Evolutionary conservation across 2,329 filamentous ascomycete genomes (phyloP).

Genomic region (Fusarium cicatricum): DNA sequence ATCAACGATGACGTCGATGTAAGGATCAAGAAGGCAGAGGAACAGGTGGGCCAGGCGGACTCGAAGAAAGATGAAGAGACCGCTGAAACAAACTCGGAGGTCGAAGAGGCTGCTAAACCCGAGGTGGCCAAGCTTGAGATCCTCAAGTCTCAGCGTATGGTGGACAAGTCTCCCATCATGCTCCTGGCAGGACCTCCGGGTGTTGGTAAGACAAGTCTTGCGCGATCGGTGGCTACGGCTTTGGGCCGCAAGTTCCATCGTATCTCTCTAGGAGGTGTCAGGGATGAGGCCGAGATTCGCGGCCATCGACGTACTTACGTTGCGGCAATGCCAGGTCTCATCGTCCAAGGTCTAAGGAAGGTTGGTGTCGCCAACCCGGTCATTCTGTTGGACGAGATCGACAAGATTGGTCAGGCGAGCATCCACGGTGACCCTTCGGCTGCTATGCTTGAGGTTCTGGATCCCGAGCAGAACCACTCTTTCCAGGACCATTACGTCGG

Average conservation of each 20-base stretch:
- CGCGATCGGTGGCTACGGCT: slow-evolving; percentile 90
- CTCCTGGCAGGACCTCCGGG: slow-evolving; percentile 93
- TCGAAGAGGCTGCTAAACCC: slow-evolving; percentile 44
- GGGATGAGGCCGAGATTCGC: slow-evolving; percentile 96
- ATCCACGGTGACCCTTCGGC: slow-evolving; percentile 96
- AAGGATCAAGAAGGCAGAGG: slow-evolving; percentile 74
- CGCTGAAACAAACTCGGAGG: slow-evolving; percentile 31
- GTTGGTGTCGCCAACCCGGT: slow-evolving; percentile 96
- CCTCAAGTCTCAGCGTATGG: slow-evolving; percentile 82
- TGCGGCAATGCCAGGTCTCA: slow-evolving; percentile 96
- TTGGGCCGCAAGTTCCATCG: slow-evolving; percentile 95
- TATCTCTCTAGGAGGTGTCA: slow-evolving; percentile 93
- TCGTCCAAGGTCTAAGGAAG: slow-evolving; percentile 94
- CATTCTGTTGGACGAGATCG: slow-evolving; percentile 95
- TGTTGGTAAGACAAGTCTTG: slow-evolving; percentile 94
- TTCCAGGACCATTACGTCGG: slow-evolving; percentile 98
- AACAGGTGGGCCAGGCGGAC: slow-evolving; percentile 57
- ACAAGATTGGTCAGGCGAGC: slow-evolving; percentile 92
- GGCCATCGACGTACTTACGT: slow-evolving; percentile 96
- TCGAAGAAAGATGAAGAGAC: slow-evolving; percentile 32
- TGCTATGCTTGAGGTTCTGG: slow-evolving; percentile 96
- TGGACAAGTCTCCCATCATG: slow-evolving; percentile 95
- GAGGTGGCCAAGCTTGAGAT: slow-evolving; percentile 73
- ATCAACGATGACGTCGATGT: slow-evolving; percentile 84
- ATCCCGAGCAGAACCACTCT: slow-evolving; percentile 94